Percentiles rank a stretch among this genome's conserved stretches.
Evolutionary conservation across 495 filamentous ascomycete genomes (phyloP).

Genomic region (Lentithecium fluviatile): DNA sequence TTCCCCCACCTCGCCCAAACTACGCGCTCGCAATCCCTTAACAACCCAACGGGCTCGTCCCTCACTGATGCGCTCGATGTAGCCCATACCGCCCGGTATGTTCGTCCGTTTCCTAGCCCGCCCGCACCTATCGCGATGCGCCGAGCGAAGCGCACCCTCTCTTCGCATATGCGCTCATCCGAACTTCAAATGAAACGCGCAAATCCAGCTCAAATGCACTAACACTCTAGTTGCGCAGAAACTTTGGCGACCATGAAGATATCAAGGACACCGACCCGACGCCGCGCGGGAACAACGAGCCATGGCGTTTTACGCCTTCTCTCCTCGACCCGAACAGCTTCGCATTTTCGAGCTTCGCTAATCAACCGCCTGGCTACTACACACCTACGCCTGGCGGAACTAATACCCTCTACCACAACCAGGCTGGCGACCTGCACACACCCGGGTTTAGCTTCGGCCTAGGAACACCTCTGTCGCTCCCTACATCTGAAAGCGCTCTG

Average conservation of each 20-base stretch:
- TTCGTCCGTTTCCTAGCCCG: constrained; percentile 4
- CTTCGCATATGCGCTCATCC: constrained; percentile 3
- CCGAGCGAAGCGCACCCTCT: constrained; percentile 8
- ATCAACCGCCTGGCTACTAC: constrained; percentile 80
- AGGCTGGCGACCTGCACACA: constrained; percentile 88
- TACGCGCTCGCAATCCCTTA: constrained; percentile 36
- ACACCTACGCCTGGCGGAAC: constrained; percentile 85
- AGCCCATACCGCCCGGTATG: constrained; percentile 40
- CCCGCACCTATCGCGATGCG: constrained; percentile 12
- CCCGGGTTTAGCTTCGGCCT: constrained; percentile 70
- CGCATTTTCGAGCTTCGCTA: constrained; percentile 71
- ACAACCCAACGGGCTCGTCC: constrained; percentile 28
- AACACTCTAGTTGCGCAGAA: constrained; percentile 36
- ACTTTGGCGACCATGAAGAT: constrained; percentile 51
- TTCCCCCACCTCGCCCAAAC: constrained; percentile 65
- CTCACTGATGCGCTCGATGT: constrained; percentile 44
- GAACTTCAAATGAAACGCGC: neutral
- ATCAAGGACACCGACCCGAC: constrained; percentile 80
- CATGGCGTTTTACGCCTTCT: constrained; percentile 82
- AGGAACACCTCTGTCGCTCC: constrained; percentile 80
- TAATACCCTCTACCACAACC: constrained; percentile 75
- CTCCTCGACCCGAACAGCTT: constrained; percentile 82
- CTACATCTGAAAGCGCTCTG: constrained; percentile 60
- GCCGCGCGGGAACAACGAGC: constrained; percentile 70
- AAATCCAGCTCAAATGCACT: neutral